Evolutionary conservation across 441 rosid species (phyloP).

Genomic region (Bocquillonia castaneifolia): DNA sequence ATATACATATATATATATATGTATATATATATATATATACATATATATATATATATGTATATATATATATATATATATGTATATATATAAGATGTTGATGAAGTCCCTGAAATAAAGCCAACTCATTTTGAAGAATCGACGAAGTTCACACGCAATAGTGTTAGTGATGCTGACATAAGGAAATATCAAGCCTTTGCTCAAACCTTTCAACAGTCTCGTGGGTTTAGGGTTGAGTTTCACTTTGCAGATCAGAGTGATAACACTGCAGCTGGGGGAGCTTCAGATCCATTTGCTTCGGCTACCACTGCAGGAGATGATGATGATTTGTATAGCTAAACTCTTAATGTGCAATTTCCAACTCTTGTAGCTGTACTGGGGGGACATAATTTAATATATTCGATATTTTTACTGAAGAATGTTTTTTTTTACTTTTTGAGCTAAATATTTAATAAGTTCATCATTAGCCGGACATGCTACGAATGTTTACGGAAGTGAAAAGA

Average conservation of each 20-base stretch:
- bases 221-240: constrained; percentile 48
- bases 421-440: no score
- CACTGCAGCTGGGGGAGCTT: constrained; percentile 18
- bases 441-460: no score
- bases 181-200: constrained; percentile 54
- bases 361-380: no score
- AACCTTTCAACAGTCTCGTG: constrained; percentile 54
- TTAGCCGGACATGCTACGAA: no score
- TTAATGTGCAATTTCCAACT: no score
- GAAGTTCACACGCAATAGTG: constrained; percentile 54
- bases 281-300: constrained; percentile 59
- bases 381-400: no score
- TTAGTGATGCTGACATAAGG: constrained; percentile 59
- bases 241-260: constrained; percentile 25
- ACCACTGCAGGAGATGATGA: constrained; percentile 55
- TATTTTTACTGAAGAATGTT: no score
- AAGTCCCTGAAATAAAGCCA: constrained; percentile 48
- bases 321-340: constrained; percentile 57
- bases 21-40: no score
- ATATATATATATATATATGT: no score
- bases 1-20: no score
- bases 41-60: no score
- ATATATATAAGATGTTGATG: constrained; percentile 48
- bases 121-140: constrained; percentile 60
- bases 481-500: no score